phyloP scores from a whole-genome alignment of 129 eudicot genomes.

The Scalesia atractyloides region DNA sequence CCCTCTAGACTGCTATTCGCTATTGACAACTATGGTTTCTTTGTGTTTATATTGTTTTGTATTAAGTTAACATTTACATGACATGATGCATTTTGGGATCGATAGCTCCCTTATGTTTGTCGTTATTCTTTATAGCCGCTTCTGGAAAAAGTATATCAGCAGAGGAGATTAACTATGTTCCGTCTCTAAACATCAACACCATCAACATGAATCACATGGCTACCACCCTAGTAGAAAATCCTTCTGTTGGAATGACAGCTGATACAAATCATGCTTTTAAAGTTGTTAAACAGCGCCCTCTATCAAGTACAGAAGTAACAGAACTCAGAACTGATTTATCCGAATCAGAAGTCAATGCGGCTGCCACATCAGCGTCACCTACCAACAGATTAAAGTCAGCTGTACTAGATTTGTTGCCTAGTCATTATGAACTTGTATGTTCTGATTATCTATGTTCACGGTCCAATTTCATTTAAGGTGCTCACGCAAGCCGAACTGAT shows the following conservation, averaged over 20 bases:
- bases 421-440: slow-evolving; percentile 28
- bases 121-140: slow-evolving; percentile 40
- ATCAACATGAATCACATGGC: slow-evolving; percentile 28
- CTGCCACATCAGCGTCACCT: slow-evolving; percentile 33
- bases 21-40: background rate
- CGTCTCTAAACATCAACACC: slow-evolving; percentile 32
- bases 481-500: slow-evolving; percentile 8
- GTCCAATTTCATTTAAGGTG: slow-evolving; percentile 15
- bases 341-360: slow-evolving; percentile 31
- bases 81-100: slow-evolving; percentile 15
- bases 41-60: background rate
- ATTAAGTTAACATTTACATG: slow-evolving; percentile 15
- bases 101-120: background rate
- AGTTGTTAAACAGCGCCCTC: slow-evolving; percentile 23
- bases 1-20: too few relatives aligned
- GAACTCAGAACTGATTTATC: slow-evolving; percentile 19
- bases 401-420: slow-evolving; percentile 25
- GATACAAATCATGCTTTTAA: slow-evolving; percentile 23
- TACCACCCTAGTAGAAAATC: slow-evolving; percentile 27
- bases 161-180: slow-evolving; percentile 29
- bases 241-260: slow-evolving; percentile 10
- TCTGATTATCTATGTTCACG: slow-evolving; percentile 19
- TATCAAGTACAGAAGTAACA: slow-evolving; percentile 24
- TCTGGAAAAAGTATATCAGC: slow-evolving; percentile 35
- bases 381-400: slow-evolving; percentile 21